Base-by-base conservation (phyloP, 1,139 yeast species). In the Yamadazyma dushanensis region DNA sequence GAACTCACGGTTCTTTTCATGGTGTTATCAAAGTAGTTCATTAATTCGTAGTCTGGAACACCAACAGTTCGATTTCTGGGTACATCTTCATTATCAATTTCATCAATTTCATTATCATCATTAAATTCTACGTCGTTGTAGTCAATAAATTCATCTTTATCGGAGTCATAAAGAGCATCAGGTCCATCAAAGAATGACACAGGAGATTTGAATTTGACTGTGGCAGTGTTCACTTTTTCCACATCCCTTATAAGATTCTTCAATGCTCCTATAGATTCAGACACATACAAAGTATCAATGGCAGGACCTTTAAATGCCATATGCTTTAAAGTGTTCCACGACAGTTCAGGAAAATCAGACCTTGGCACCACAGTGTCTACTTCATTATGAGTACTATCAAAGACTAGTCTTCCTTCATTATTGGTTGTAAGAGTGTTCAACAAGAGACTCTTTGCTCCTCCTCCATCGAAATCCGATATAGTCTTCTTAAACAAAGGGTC, bases 401-500 rank as follows among this genome's bases (percentile, higher is more conserved):
- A 79, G 1, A 80, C 74, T 11, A 83, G 77, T 36, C 84, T 57
- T 0, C 88, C 87, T 1, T 67, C 54, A 3, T 59, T 44, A 47
- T 81, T 84, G 14, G 80, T 71, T 36, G 65, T 66, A 37, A 90
- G 69, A 1, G 90, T 79, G 48, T 88, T 89, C 50, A 88, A 62
- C 34, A 90, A 63, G 38, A 90, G 63, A 36, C 95, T 85, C 51
- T 83, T 86, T 8, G 97, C 89, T 5, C 97, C 97, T 24, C 97
- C 96, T 61, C 89, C 96, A 56, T 90, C 97, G 52, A 89, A 90
- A 43, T 89, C 96, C 0, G 96, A 87, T 32, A 90, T 70, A 33
- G 95, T 90, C 51, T 87, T 88, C 45, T 87, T 83, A 60, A 90
- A 88, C 34, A 90, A 66, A 0, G 97, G 97, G 58, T 90, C 97